Conservation (phyloP, 257 asterid genomes). For the Perilla frutescens region DNA sequence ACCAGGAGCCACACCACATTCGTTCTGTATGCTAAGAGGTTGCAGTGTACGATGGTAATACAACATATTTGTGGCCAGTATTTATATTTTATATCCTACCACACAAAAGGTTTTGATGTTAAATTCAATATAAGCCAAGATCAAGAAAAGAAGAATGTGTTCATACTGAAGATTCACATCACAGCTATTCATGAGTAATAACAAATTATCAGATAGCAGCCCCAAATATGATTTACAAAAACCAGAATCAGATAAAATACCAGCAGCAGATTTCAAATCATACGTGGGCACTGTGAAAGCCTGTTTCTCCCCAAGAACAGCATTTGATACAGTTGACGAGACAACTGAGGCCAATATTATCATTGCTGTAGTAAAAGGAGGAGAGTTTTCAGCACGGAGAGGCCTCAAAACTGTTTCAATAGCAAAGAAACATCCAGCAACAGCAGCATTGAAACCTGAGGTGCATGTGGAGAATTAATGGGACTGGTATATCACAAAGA, state of each 20-base stretch:
- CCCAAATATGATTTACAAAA: conserved; percentile 41
- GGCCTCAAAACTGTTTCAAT: conserved; percentile 98
- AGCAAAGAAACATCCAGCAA: conserved; percentile 99
- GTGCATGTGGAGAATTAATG: conserved; percentile 32
- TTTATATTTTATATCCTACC: conserved; percentile 3
- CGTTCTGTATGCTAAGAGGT: conserved; percentile 9
- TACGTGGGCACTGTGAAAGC: conserved; percentile 99
- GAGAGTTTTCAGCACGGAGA: conserved; percentile 97
- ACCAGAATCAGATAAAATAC: conserved; percentile 84
- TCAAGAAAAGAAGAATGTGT: background rate
- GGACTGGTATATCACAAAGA: conserved; percentile 24
- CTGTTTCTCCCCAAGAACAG: conserved; percentile 97
- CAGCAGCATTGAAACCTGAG: conserved; percentile 98
- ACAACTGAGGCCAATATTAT: conserved; percentile 97
- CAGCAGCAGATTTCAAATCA: conserved; percentile 99
- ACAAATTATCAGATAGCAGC: conserved; percentile 28
- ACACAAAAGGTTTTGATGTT: conserved; percentile 7
- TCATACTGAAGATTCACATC: conserved; percentile 14
- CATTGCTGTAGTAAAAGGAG: conserved; percentile 99
- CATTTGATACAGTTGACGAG: conserved; percentile 97
- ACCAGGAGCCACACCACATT: conserved; percentile 18
- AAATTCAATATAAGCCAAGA: background rate
- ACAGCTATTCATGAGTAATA: conserved; percentile 24
- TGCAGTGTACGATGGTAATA: background rate
- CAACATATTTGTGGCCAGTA: conserved; percentile 15